Evolutionary conservation across 2,329 filamentous ascomycete species (phyloP).

Genomic region (Calonectria crousiana): DNA sequence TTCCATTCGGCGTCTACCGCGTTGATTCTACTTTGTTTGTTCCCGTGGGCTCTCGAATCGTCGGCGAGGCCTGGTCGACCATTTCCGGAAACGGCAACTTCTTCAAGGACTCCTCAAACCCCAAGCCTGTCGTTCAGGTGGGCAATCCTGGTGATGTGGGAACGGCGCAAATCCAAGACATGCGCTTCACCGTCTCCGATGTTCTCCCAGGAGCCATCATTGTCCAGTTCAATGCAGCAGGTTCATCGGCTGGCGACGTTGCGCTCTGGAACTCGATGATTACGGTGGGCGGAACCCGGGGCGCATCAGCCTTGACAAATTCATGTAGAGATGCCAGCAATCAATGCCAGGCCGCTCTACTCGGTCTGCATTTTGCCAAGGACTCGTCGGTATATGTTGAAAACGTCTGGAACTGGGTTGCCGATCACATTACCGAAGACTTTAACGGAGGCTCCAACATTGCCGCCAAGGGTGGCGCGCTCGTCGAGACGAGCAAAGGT

Average conservation of each 20-base stretch:
- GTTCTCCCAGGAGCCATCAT: not conserved
- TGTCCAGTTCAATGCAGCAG: not conserved
- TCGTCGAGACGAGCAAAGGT: slow-evolving; percentile 55
- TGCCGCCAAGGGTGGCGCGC: not conserved
- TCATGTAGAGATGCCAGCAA: not conserved
- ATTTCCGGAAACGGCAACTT: not conserved
- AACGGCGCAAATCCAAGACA: not conserved
- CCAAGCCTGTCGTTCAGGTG: not conserved
- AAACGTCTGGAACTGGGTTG: slow-evolving; percentile 1
- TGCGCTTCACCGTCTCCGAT: not conserved
- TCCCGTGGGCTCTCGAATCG: not conserved
- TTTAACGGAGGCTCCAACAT: not conserved
- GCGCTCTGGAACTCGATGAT: not conserved
- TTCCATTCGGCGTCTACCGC: not conserved
- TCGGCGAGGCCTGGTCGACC: not conserved
- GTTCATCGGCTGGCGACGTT: not conserved
- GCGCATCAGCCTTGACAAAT: not conserved
- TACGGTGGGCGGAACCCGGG: not conserved
- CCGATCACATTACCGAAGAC: not conserved
- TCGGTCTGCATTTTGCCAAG: not conserved
- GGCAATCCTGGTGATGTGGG: not conserved
- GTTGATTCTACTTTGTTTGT: not conserved
- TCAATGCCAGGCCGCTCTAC: not conserved
- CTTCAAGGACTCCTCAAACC: not conserved
- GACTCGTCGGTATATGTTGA: not conserved